Conservation (phyloP, 805 yeast genomes). For the Zygosaccharomyces kombuchaensis region DNA sequence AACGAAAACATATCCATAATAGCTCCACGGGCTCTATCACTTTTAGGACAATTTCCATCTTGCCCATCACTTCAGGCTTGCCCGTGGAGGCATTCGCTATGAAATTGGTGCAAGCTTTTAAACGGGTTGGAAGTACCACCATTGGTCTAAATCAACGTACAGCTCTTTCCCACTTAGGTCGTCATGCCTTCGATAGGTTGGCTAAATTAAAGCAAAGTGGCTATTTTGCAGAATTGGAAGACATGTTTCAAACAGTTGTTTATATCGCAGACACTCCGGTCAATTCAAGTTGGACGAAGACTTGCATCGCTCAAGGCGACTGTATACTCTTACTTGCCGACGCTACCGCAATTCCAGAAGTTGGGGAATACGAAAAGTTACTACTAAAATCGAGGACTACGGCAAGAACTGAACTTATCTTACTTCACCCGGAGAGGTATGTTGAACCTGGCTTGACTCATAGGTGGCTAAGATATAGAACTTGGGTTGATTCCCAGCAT, state of each 20-base stretch:
- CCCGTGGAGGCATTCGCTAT: slow-evolving; percentile 86
- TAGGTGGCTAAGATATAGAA: slow-evolving; percentile 76
- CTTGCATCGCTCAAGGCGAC: slow-evolving; percentile 93
- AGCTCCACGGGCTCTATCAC: slow-evolving; percentile 19
- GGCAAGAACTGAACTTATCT: slow-evolving; percentile 80
- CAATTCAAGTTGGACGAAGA: slow-evolving; percentile 82
- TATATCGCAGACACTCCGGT: slow-evolving; percentile 85
- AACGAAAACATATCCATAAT: slow-evolving; percentile 15
- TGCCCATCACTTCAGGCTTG: slow-evolving; percentile 76
- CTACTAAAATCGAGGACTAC: slow-evolving; percentile 72
- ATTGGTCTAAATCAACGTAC: slow-evolving; percentile 81
- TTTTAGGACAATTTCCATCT: slow-evolving; percentile 76
- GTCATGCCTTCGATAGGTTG: slow-evolving; percentile 87
- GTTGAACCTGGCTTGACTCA: slow-evolving; percentile 85
- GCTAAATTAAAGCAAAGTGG: slow-evolving; percentile 85
- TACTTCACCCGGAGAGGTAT: slow-evolving; percentile 75
- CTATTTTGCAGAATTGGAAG: slow-evolving; percentile 86
- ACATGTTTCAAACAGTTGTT: slow-evolving; percentile 77
- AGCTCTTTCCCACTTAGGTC: slow-evolving; percentile 73
- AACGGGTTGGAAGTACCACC: slow-evolving; percentile 66
- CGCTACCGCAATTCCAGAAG: slow-evolving; percentile 63
- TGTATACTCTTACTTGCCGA: slow-evolving; percentile 87
- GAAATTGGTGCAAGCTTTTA: slow-evolving; percentile 64
- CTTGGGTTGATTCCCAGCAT: slow-evolving; percentile 92
- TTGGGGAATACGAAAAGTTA: slow-evolving; percentile 83